These are phyloP conservation scores for Ophiostoma himal-ulmi DNA, from an alignment of 2,329 filamentous ascomycete species.

Conservation along the genomic window DNA sequence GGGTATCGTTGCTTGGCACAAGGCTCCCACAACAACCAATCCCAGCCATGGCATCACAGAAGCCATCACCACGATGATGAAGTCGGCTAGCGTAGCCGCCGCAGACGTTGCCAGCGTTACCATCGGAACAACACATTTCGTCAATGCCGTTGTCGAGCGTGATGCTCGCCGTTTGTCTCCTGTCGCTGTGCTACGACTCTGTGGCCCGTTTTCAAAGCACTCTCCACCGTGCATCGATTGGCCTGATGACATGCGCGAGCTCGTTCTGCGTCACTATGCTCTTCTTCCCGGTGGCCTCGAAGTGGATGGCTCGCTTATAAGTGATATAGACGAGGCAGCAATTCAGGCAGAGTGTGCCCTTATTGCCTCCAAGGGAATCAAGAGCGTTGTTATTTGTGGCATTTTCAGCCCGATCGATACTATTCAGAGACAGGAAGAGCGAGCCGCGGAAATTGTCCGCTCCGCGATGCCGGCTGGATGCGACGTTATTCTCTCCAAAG, in stretches of 20 bases:
- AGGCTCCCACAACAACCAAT: conserved; percentile 44
- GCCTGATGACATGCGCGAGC: conserved; percentile 43
- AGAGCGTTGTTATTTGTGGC: conserved; percentile 44
- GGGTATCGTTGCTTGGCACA: conserved; percentile 46
- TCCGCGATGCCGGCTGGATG: conserved; percentile 35
- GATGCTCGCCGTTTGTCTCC: conserved; percentile 43
- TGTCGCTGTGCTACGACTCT: conserved; percentile 51
- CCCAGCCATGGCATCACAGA: conserved; percentile 43
- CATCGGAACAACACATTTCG: conserved; percentile 53
- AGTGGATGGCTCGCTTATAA: conserved; percentile 45
- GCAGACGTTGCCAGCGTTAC: conserved; percentile 43
- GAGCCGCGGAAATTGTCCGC: conserved; percentile 40
- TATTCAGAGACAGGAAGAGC: conserved; percentile 44
- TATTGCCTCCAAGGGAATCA: conserved; percentile 41
- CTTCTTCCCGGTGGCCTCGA: conserved; percentile 47
- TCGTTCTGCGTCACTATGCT: conserved; percentile 43
- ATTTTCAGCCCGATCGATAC: conserved; percentile 51
- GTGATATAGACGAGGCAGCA: conserved; percentile 39
- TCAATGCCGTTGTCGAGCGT: conserved; percentile 53
- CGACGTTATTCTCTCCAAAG: conserved; percentile 46
- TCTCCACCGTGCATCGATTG: conserved; percentile 49
- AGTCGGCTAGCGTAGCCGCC: conserved; percentile 32
- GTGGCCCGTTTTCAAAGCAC: conserved; percentile 48
- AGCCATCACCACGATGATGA: conserved; percentile 42
- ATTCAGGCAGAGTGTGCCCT: conserved; percentile 37